A percentile compares a stretch with the other conserved stretches of the same genome.
phyloP scores from a whole-genome alignment of 768 basidiomycete species.

The Terana coerulea region DNA sequence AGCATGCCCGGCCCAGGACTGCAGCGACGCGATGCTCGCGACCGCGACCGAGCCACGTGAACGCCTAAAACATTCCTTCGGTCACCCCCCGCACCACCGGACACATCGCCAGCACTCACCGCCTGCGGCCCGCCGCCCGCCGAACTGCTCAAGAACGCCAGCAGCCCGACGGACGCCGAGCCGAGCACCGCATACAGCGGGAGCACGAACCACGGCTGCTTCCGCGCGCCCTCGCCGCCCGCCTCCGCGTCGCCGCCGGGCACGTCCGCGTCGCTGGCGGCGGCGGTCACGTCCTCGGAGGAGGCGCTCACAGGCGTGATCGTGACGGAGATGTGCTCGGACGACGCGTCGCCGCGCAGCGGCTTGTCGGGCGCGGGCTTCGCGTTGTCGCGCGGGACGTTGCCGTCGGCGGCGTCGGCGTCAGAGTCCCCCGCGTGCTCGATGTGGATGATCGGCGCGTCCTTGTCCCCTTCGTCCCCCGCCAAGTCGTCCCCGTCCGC shows the following conservation, averaged over 20 bases:
- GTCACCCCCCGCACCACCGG: background rate
- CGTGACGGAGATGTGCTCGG: background rate
- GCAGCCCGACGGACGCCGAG: constrained; percentile 8
- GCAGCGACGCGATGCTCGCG: constrained; percentile 21
- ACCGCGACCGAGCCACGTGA: constrained; percentile 7
- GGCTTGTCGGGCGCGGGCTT: background rate
- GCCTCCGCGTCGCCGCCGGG: constrained; percentile 2
- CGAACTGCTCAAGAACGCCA: constrained; percentile 6
- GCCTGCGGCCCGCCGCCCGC: constrained; percentile 1
- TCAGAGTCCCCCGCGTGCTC: background rate
- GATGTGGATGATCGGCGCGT: background rate
- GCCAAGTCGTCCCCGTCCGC: constrained; percentile 2
- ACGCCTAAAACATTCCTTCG: background rate
- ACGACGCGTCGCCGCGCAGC: background rate
- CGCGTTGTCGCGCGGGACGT: background rate
- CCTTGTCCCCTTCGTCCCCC: constrained; percentile 4
- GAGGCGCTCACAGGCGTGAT: background rate
- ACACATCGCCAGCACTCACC: background rate
- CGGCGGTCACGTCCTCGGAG: background rate
- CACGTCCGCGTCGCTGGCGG: background rate
- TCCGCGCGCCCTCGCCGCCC: background rate
- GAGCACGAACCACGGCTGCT: constrained; percentile 9
- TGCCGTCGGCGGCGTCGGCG: background rate
- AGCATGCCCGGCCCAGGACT: constrained; percentile 24
- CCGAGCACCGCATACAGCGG: constrained; percentile 11